A percentile compares a stretch with the other conserved stretches of the same genome.
Evolutionary conservation across 2,329 filamentous ascomycete species (phyloP).

Genomic region (Pestalotiopsis sp.): DNA sequence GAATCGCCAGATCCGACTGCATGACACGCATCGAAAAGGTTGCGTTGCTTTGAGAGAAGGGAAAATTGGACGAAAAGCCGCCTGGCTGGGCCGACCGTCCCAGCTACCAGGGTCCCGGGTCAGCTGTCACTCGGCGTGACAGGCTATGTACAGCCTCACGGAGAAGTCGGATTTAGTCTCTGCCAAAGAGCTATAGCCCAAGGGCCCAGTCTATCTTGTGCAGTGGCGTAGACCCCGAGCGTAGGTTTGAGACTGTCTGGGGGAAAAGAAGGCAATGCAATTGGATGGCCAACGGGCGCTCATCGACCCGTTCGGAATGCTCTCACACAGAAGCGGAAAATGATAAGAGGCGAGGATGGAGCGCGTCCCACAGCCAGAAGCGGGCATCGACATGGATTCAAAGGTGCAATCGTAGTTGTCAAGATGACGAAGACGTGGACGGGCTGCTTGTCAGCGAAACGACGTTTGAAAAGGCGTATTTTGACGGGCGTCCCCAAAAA

Average conservation of each 20-base stretch:
- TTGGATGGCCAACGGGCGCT: background rate
- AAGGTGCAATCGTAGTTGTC: background rate
- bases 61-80: background rate
- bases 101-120: background rate
- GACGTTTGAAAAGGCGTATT: background rate
- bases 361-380: background rate
- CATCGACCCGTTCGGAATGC: background rate
- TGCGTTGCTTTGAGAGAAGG: background rate
- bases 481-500: background rate
- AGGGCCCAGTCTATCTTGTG: background rate
- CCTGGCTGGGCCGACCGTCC: background rate
- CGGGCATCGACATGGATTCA: background rate
- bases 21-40: conserved; percentile 19
- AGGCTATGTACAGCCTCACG: background rate
- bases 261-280: background rate
- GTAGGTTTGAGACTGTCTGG: background rate
- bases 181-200: background rate
- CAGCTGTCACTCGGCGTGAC: background rate
- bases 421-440: background rate
- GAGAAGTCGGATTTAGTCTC: background rate
- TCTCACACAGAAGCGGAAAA: background rate
- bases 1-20: conserved; percentile 42
- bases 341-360: background rate
- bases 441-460: background rate
- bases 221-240: background rate